These are phyloP conservation scores for Bipolaris oryzae DNA, from an alignment of 2,329 filamentous ascomycete genomes.

Conservation along the genomic window DNA sequence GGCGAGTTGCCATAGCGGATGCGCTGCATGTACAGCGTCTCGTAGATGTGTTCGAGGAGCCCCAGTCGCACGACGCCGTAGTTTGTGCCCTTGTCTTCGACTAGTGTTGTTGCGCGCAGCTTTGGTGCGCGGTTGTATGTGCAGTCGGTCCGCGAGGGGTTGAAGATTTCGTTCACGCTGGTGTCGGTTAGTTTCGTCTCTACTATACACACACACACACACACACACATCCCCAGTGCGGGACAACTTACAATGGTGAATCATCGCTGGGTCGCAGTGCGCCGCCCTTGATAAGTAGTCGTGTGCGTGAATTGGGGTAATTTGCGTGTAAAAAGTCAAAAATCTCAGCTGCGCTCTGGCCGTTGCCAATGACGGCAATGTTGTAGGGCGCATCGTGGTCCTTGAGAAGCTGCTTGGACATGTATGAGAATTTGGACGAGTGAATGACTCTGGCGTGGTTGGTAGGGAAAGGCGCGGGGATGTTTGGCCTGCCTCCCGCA, in stretches of 20 bases:
- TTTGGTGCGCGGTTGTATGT: slow-evolving; percentile 71
- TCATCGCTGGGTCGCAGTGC: slow-evolving; percentile 91
- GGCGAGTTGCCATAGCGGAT: slow-evolving; percentile 64
- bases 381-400: slow-evolving; percentile 65
- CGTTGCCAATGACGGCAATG: slow-evolving; percentile 84
- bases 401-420: slow-evolving; percentile 64
- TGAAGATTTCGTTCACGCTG: slow-evolving; percentile 95
- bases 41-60: slow-evolving; percentile 86
- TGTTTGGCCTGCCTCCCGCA: slow-evolving; percentile 70
- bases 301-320: slow-evolving; percentile 81
- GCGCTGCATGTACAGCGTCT: slow-evolving; percentile 84
- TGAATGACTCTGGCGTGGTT: slow-evolving; percentile 79
- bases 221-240: background rate
- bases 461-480: slow-evolving; percentile 72
- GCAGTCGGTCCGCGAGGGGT: slow-evolving; percentile 80
- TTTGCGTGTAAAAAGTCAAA: slow-evolving; percentile 84
- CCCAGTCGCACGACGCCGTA: slow-evolving; percentile 93
- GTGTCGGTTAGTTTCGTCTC: slow-evolving; percentile 33
- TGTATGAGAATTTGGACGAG: slow-evolving; percentile 81
- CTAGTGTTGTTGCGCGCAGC: slow-evolving; percentile 66
- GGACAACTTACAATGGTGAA: slow-evolving; percentile 81
- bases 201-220: background rate
- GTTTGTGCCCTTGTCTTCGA: slow-evolving; percentile 82
- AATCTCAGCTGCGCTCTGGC: slow-evolving; percentile 94
- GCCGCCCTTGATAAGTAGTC: slow-evolving; percentile 79